Evolutionary conservation across 2,329 filamentous ascomycete species (phyloP).

Genomic region (Claviceps capensis): DNA sequence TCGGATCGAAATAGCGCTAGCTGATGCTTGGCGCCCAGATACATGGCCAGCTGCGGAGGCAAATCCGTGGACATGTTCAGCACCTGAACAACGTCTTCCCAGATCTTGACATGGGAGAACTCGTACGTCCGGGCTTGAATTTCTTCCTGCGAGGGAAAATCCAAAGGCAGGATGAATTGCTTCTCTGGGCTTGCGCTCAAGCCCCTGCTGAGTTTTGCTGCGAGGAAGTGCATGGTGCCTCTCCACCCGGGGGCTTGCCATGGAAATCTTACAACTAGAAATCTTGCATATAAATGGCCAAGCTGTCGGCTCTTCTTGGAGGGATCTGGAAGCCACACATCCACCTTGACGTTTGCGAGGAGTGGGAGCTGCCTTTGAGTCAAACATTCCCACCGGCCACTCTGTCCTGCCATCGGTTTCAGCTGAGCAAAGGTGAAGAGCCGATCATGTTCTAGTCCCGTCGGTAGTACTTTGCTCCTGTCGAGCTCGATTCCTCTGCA

Average conservation of each 20-base stretch:
- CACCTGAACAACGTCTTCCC: conserved; percentile 41
- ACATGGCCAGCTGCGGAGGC: conserved; percentile 47
- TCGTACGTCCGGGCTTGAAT: conserved; percentile 45
- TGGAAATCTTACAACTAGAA: conserved; percentile 54
- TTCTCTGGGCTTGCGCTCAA: conserved; percentile 39
- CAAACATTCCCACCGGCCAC: conserved; percentile 51
- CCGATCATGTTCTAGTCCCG: conserved; percentile 66
- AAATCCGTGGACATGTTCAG: conserved; percentile 46
- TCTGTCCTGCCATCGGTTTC: conserved; percentile 4
- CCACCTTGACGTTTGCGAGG: conserved; percentile 55
- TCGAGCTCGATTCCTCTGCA: conserved; percentile 64
- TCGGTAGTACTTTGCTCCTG: conserved; percentile 47
- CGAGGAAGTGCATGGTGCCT: conserved; percentile 29
- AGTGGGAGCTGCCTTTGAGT: conserved; percentile 56
- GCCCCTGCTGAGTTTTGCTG: conserved; percentile 38
- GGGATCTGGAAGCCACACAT: conserved; percentile 56
- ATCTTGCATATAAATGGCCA: conserved; percentile 39
- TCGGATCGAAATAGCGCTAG: conserved; percentile 58
- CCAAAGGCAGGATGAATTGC: conserved; percentile 53
- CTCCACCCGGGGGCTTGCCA: conserved; percentile 37
- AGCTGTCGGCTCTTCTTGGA: conserved; percentile 37
- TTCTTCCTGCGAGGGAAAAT: conserved; percentile 42
- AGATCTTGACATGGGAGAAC: conserved; percentile 49
- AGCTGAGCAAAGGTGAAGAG: conserved; percentile 69
- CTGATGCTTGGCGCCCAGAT: conserved; percentile 52